Conservation (phyloP, 2,329 filamentous ascomycete species). For the Emergomyces africanus region DNA sequence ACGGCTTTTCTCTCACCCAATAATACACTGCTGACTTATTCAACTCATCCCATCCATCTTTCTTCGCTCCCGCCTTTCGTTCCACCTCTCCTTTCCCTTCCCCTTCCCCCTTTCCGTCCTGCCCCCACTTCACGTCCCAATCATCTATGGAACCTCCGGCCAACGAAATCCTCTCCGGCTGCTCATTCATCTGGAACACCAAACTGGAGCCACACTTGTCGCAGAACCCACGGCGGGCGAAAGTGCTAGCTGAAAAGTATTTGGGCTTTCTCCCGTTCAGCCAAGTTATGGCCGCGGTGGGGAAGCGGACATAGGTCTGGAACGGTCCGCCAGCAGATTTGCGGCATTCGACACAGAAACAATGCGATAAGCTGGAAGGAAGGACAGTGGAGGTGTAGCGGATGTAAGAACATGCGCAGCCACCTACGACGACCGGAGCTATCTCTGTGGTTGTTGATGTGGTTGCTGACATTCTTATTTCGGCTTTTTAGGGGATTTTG, state of each 20-base stretch:
- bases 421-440: conserved; percentile 23
- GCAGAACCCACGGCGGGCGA: conserved; percentile 35
- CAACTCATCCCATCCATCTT: conserved; percentile 11
- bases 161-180: conserved; percentile 21
- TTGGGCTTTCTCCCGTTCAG: conserved; percentile 20
- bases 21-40: conserved; percentile 27
- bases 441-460: background rate
- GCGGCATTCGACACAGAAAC: conserved; percentile 39
- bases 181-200: conserved; percentile 29
- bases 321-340: conserved; percentile 36
- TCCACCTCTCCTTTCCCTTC: background rate
- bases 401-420: conserved; percentile 33
- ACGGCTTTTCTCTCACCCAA: conserved; percentile 30
- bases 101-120: conserved; percentile 6
- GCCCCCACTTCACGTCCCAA: conserved; percentile 21
- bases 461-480: background rate
- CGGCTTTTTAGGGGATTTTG: background rate
- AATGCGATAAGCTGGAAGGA: conserved; percentile 28
- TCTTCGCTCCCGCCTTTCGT: conserved; percentile 3
- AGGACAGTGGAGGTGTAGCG: conserved; percentile 27
- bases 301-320: conserved; percentile 31
- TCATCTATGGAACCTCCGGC: conserved; percentile 32
- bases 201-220: conserved; percentile 35
- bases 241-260: conserved; percentile 24
- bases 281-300: conserved; percentile 23